These are phyloP conservation scores for Heliamphora pulchella DNA, from an alignment of 179 eudicot species.

Conservation along the genomic window DNA sequence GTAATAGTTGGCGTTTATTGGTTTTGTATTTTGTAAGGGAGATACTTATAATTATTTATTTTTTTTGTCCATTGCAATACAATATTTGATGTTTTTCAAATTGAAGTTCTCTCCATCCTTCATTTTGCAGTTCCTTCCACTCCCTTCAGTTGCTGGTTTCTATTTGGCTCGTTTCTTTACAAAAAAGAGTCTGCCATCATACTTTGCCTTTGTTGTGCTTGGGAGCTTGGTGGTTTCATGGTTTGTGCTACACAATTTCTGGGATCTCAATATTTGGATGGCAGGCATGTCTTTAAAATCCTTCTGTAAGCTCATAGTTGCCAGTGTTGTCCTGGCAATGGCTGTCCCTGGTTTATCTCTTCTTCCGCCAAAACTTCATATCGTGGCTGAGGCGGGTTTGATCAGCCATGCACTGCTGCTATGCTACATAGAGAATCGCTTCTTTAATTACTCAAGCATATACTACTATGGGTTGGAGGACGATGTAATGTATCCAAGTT, in stretches of 20 bases:
- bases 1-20: not conserved
- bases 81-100: not conserved
- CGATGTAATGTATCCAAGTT: conserved; percentile 95
- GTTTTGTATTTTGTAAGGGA: not conserved
- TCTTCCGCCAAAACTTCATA: conserved; percentile 66
- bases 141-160: conserved; percentile 80
- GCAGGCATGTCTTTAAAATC: conserved; percentile 95
- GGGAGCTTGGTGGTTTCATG: conserved; percentile 88
- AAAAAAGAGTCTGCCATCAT: conserved; percentile 78
- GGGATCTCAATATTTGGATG: conserved; percentile 97
- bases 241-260: conserved; percentile 91
- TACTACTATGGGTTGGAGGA: conserved; percentile 87
- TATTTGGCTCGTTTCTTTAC: conserved; percentile 82
- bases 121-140: conserved; percentile 79
- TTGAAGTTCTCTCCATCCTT: conserved; percentile 12
- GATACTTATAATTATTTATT: not conserved
- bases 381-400: conserved; percentile 71
- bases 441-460: conserved; percentile 77
- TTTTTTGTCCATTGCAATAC: not conserved
- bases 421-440: conserved; percentile 83
- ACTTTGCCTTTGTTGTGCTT: conserved; percentile 78
- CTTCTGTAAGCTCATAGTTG: conserved; percentile 84
- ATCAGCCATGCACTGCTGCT: conserved; percentile 74
- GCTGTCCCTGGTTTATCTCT: conserved; percentile 85
- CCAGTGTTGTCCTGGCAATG: conserved; percentile 75